Percentiles rank a stretch among this genome's conserved stretches.
These are phyloP conservation scores for Herpetomonas samuelpessoai DNA, from an alignment of 208 protist genomes.

Conservation along the genomic window DNA sequence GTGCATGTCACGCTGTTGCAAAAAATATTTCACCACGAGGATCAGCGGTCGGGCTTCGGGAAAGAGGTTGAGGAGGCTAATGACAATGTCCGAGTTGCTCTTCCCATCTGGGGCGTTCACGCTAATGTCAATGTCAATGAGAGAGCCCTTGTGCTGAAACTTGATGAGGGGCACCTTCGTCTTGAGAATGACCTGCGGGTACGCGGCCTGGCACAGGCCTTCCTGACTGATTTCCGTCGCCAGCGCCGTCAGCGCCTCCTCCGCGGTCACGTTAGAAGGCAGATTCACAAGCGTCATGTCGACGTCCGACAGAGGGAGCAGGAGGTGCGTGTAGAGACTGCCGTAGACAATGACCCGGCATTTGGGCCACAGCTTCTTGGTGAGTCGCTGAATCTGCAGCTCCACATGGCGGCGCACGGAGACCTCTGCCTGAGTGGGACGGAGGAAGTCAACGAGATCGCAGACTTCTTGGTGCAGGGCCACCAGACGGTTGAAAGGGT, in stretches of 20 bases:
- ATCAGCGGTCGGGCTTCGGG: conserved; percentile 79
- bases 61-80: conserved; percentile 55
- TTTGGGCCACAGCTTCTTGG: conserved; percentile 73
- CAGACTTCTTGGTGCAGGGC: conserved; percentile 83
- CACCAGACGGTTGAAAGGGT: conserved; percentile 39
- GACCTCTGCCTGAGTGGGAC: conserved; percentile 75
- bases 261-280: conserved; percentile 19
- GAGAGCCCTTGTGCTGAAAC: conserved; percentile 68
- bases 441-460: conserved; percentile 77
- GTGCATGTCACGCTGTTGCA: conserved; percentile 90
- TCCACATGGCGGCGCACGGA: conserved; percentile 76
- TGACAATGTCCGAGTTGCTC: conserved; percentile 72
- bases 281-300: conserved; percentile 79
- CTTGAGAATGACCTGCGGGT: conserved; percentile 88
- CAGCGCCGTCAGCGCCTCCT: conserved; percentile 66
- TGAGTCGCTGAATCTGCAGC: conserved; percentile 41
- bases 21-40: conserved; percentile 90
- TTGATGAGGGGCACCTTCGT: conserved; percentile 94
- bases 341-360: conserved; percentile 81
- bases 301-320: conserved; percentile 84
- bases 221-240: conserved; percentile 57
- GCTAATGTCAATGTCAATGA: conserved; percentile 90
- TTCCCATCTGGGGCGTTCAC: conserved; percentile 82
- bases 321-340: conserved; percentile 80
- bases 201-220: conserved; percentile 56